Conservation (phyloP, 306 rosid species). For the Fragaria nilgerrensis region DNA sequence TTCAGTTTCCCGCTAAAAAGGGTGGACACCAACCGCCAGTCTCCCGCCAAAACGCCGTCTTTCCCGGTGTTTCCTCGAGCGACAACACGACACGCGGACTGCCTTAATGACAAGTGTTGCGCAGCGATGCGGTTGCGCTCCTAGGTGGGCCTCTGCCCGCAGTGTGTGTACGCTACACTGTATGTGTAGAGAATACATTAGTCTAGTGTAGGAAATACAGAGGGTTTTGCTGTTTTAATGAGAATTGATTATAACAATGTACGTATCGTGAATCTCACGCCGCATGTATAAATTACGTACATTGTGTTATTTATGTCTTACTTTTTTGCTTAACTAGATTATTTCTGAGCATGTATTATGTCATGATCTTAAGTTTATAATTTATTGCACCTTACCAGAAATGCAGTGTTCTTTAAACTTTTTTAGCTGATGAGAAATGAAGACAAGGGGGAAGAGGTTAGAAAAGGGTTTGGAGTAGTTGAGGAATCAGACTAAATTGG, state of each 20-base stretch:
- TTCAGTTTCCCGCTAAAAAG: constrained; percentile 44
- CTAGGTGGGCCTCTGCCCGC: neutral
- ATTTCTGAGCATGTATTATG: neutral
- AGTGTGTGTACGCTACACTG: neutral
- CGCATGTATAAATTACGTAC: neutral
- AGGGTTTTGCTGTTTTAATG: neutral
- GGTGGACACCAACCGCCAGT: constrained; percentile 23
- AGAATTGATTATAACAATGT: too few relatives aligned
- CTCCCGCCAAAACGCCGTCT: constrained; percentile 33
- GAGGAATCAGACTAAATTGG: neutral
- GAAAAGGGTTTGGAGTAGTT: neutral
- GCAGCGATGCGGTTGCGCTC: neutral
- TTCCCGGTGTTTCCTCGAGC: neutral
- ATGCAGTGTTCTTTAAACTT: neutral
- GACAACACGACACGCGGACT: neutral
- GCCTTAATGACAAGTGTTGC: neutral
- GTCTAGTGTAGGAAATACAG: neutral
- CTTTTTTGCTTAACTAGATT: neutral
- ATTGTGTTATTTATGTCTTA: neutral
- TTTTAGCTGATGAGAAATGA: neutral
- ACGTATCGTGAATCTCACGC: neutral
- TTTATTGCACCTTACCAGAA: neutral
- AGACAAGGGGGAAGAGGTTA: neutral
- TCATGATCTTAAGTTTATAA: neutral
- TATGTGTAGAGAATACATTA: neutral